These are phyloP conservation scores for Leptographium procerum DNA, from an alignment of 2,329 filamentous ascomycete genomes.

Conservation along the genomic window DNA sequence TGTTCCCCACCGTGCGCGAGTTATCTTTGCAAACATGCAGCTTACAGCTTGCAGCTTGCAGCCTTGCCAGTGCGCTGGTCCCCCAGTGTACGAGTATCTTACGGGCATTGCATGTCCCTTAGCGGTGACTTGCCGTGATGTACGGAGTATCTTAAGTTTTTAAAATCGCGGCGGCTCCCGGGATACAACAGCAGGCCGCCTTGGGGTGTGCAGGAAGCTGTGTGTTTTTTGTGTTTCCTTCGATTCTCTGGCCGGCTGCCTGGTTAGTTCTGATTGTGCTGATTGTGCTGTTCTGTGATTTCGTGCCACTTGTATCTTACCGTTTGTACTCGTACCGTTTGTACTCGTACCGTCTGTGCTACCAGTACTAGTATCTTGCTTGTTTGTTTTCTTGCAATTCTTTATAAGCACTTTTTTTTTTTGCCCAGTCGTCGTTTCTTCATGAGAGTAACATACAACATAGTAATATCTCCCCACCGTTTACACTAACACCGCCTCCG, in stretches of 20 bases:
- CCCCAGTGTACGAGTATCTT: background rate
- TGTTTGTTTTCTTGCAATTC: background rate
- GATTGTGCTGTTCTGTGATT: background rate
- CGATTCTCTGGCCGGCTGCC: background rate
- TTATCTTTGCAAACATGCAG: too few relatives aligned
- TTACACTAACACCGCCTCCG: background rate
- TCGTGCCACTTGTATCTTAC: too few relatives aligned
- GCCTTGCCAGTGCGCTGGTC: background rate
- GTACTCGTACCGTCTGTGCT: too few relatives aligned
- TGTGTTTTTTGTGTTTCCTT: background rate
- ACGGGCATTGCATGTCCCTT: background rate
- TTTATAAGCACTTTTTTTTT: too few relatives aligned
- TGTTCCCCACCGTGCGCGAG: background rate
- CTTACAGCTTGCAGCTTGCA: background rate
- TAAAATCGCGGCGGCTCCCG: background rate
- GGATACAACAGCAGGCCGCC: constrained; percentile 1
- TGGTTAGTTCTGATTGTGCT: background rate
- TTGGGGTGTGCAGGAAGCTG: background rate
- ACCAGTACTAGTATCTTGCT: too few relatives aligned
- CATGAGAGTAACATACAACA: too few relatives aligned
- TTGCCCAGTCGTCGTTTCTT: too few relatives aligned
- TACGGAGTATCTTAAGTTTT: background rate
- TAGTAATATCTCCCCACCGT: background rate
- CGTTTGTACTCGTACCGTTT: too few relatives aligned
- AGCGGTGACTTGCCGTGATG: background rate